Evolutionary conservation across 345 rosid genomes (phyloP).

Genomic region (Pugionium cornutum): DNA sequence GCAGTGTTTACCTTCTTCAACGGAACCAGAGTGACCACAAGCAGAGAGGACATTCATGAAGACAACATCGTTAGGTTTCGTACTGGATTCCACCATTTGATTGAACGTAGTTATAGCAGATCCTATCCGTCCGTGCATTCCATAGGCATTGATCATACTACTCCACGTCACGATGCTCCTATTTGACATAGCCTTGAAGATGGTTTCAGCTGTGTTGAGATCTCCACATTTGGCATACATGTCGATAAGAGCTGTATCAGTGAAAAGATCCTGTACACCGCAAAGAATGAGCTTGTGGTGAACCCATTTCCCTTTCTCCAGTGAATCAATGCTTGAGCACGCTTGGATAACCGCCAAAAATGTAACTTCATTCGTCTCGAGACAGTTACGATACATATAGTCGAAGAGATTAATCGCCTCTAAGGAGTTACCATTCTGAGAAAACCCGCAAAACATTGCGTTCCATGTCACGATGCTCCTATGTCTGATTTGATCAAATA

Average conservation of each 20-base stretch:
- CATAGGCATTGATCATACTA: slow-evolving; percentile 66
- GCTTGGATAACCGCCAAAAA: slow-evolving; percentile 66
- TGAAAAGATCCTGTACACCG: slow-evolving; percentile 52
- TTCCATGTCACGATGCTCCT: slow-evolving; percentile 65
- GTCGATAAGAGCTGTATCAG: slow-evolving; percentile 64
- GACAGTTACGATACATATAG: slow-evolving; percentile 52
- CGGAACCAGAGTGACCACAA: slow-evolving; percentile 79
- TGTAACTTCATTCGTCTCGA: slow-evolving; percentile 56
- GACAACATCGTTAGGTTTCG: slow-evolving; percentile 68
- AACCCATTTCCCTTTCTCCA: slow-evolving; percentile 72
- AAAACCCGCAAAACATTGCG: slow-evolving; percentile 61
- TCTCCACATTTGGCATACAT: slow-evolving; percentile 84
- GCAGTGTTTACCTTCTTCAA: slow-evolving; percentile 62
- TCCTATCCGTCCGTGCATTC: slow-evolving; percentile 65
- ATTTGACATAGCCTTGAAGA: slow-evolving; percentile 50
- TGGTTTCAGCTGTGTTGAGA: slow-evolving; percentile 51
- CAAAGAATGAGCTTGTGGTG: slow-evolving; percentile 60
- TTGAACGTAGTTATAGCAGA: slow-evolving; percentile 58
- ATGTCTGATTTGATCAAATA: slow-evolving; percentile 44
- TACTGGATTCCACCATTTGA: slow-evolving; percentile 62
- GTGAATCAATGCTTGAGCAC: slow-evolving; percentile 57
- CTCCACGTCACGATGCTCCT: slow-evolving; percentile 79
- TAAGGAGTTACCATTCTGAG: slow-evolving; percentile 59
- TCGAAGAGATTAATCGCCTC: slow-evolving; percentile 61
- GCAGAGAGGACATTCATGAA: slow-evolving; percentile 84